These are phyloP conservation scores for Carex parvula DNA, from an alignment of 176 grass and related monocot species.

Conservation along the genomic window DNA sequence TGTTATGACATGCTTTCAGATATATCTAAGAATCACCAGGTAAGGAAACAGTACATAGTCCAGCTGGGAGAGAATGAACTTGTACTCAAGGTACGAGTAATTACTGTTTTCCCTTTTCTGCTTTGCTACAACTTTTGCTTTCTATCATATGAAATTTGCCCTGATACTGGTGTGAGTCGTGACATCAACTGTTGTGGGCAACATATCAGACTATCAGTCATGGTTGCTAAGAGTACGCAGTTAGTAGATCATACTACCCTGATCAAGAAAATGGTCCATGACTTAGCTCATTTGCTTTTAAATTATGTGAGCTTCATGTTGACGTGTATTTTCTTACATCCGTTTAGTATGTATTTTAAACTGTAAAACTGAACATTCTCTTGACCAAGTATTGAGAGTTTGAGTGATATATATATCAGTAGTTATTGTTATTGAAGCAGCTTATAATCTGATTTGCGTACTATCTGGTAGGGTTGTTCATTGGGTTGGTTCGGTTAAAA, in stretches of 20 bases:
- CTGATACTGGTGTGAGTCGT: not conserved
- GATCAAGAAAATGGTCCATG: not conserved
- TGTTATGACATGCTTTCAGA: conserved; percentile 35
- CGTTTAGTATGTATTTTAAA: not conserved
- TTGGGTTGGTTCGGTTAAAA: too few relatives aligned
- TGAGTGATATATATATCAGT: not conserved
- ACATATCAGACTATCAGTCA: not conserved
- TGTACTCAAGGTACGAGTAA: conserved; percentile 68
- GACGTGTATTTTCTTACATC: not conserved
- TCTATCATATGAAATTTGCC: not conserved
- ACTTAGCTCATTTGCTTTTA: not conserved
- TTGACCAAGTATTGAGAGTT: not conserved
- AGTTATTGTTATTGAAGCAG: not conserved
- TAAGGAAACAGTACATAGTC: conserved; percentile 98
- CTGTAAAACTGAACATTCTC: not conserved
- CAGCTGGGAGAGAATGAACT: conserved; percentile 98
- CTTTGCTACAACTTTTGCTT: not conserved
- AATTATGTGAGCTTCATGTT: not conserved
- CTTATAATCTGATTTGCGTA: not conserved
- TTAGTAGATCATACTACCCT: not conserved
- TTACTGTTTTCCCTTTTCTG: not conserved
- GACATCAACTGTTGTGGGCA: not conserved
- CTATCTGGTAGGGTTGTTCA: too few relatives aligned
- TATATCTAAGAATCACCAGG: conserved; percentile 93
- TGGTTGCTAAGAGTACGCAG: not conserved